A percentile compares a stretch with the other conserved stretches of the same genome.
Evolutionary conservation across 2,329 filamentous ascomycete genomes (phyloP).

Genomic region (Epichloe gansuensis): DNA sequence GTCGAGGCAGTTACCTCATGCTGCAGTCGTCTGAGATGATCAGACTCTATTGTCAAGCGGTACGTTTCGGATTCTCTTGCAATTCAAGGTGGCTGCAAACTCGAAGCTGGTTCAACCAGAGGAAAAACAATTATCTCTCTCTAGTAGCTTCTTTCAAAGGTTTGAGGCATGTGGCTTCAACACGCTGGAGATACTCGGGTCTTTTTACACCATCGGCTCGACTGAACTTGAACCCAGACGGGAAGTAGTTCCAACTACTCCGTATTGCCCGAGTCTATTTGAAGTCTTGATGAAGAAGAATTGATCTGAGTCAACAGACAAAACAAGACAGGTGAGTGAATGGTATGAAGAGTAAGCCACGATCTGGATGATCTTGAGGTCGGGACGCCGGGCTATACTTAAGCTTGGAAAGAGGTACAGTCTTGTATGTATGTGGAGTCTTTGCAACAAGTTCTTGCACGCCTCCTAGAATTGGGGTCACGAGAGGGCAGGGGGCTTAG

Average conservation of each 20-base stretch:
- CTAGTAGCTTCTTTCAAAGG: not conserved
- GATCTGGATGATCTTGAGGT: not conserved
- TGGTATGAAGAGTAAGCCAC: not conserved
- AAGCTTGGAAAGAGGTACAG: not conserved
- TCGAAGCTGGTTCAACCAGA: too few species aligned
- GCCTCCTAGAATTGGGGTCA: not conserved
- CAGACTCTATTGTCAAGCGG: not conserved
- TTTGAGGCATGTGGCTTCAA: not conserved
- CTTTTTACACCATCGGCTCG: not conserved
- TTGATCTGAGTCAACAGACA: not conserved
- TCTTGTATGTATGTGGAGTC: not conserved
- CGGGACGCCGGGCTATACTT: slow-evolving; percentile 1
- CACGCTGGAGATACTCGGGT: not conserved
- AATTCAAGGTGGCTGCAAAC: not conserved
- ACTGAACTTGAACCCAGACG: not conserved
- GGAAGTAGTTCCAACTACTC: too few species aligned
- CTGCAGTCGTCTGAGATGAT: slow-evolving; percentile 8
- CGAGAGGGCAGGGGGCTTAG: slow-evolving; percentile 1
- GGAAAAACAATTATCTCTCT: not conserved
- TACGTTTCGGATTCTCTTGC: not conserved
- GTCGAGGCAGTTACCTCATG: slow-evolving; percentile 23
- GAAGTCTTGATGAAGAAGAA: not conserved
- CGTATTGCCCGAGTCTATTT: not conserved
- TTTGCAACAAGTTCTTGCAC: not conserved
- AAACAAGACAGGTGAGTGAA: not conserved